A percentile compares a stretch with the other conserved stretches of the same genome.
Evolutionary conservation across 371 early-diverging fungal genomes (phyloP).

Genomic region (Lichtheimia hyalospora): DNA sequence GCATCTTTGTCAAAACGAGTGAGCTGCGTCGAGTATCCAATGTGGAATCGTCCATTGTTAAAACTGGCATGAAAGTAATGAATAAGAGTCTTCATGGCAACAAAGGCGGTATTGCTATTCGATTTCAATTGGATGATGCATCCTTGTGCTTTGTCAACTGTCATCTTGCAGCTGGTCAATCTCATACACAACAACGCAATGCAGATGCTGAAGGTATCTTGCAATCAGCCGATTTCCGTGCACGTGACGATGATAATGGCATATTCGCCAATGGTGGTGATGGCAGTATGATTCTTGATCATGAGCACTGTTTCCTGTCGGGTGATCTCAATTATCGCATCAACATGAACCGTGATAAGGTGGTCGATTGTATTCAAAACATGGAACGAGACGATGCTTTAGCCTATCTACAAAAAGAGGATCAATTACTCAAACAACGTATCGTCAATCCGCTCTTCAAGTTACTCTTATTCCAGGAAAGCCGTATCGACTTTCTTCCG

Average conservation of each 20-base stretch:
- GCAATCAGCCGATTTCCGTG: conserved; percentile 58
- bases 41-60: conserved; percentile 50
- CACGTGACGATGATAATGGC: conserved; percentile 20
- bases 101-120: conserved; percentile 85
- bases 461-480: conserved; percentile 66
- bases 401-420: conserved; percentile 49
- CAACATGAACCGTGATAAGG: conserved; percentile 47
- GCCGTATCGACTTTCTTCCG: conserved; percentile 70
- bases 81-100: conserved; percentile 70
- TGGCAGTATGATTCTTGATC: conserved; percentile 73
- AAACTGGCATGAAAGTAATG: conserved; percentile 81
- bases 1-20: conserved; percentile 61
- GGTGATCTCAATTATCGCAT: conserved; percentile 90
- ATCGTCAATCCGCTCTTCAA: conserved; percentile 56
- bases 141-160: conserved; percentile 86
- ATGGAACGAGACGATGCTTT: conserved; percentile 19
- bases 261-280: conserved; percentile 34
- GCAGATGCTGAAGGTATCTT: conserved; percentile 75
- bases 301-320: conserved; percentile 72
- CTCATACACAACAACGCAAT: conserved; percentile 69
- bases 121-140: conserved; percentile 74
- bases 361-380: conserved; percentile 47
- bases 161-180: conserved; percentile 87
- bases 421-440: conserved; percentile 71
- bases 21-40: conserved; percentile 24